Base-by-base conservation (phyloP, 2,329 filamentous ascomycete genomes). In the Endocalyx cinctus region DNA sequence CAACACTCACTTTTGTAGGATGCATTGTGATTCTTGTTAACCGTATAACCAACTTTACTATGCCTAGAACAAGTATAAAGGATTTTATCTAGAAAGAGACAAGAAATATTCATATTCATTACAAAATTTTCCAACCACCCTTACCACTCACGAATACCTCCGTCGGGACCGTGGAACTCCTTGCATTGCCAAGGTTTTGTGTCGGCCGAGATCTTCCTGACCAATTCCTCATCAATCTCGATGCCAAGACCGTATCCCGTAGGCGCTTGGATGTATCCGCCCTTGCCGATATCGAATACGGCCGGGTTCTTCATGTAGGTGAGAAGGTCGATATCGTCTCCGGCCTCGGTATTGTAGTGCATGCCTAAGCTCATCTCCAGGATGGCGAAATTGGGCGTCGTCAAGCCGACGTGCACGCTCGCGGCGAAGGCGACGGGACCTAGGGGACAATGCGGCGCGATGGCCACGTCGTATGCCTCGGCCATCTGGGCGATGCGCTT, bases 311-410 rank as follows among this genome's bases (percentile, higher is more conserved):
- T 75, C 2, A 79, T 66, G 50, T 87, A 87, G 17, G 72, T 82
- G 10, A 72, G 72, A 34, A 85, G 62, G 51, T 86, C 82, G 6
- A 45, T 35, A 17, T 37, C 37, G 17, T 45, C 78, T 67, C 3
- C 75, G 69, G 2, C 74, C 15, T 45, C 79, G 0, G 69, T 72
- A 46, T 89, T 89, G 52, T 88, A 89, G 54, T 89, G 85, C 46
- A 89, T 88, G 0, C 84, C 84, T 18, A 87, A 51, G 33, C 78
- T 82, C 84, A 87, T 87, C 57, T 88, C 84, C 50, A 85, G 78
- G 19, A 88, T 87, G 1, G 72, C 74, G 52, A 83, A 87, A 55
- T 82, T 87, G 14, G 69, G 70, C 14, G 63, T 75, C 8, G 60
- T 63, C 14, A 73, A 65, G 16, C 77, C 79, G 2, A 87, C 73